A percentile compares a stretch with the other conserved stretches of the same genome.
Conservation (phyloP, 805 yeast genomes). For the Ogataea glucozyma region DNA sequence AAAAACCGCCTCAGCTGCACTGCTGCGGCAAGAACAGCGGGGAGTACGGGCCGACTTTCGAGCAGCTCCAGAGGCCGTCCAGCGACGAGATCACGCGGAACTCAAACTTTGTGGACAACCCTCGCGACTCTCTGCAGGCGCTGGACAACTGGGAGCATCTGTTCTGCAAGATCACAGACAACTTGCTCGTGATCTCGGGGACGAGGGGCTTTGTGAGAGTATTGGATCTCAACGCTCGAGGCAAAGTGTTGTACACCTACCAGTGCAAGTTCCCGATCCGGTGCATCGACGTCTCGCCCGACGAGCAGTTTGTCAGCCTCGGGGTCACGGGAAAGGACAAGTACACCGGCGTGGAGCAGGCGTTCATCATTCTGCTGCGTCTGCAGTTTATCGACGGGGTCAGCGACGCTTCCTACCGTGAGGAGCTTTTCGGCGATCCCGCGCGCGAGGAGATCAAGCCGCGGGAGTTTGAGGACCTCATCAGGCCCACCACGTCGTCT, state of each 20-base stretch:
- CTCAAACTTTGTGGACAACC: conserved; percentile 31
- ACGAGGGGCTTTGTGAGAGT: conserved; percentile 71
- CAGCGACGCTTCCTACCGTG: neutral
- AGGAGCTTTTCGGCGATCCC: conserved; percentile 2
- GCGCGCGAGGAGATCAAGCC: conserved; percentile 8
- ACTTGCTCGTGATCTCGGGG: conserved; percentile 65
- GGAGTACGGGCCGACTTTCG: conserved; percentile 59
- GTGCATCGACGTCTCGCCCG: conserved; percentile 70
- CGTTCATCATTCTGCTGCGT: conserved; percentile 61
- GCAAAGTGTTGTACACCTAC: conserved; percentile 68
- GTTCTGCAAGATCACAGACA: conserved; percentile 58
- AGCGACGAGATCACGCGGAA: conserved; percentile 26
- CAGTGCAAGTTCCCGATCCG: conserved; percentile 73
- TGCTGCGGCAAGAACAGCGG: conserved; percentile 73
- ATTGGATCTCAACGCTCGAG: conserved; percentile 55
- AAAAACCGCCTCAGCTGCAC: conserved; percentile 51
- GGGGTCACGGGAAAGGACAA: conserved; percentile 83
- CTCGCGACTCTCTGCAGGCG: conserved; percentile 34
- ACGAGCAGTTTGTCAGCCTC: conserved; percentile 67
- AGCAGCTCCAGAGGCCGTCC: conserved; percentile 34
- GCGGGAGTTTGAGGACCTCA: conserved; percentile 19
- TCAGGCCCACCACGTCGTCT: conserved; percentile 17
- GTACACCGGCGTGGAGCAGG: conserved; percentile 67
- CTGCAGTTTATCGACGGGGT: conserved; percentile 24
- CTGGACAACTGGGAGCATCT: conserved; percentile 59